A percentile compares a stretch with the other conserved stretches of the same genome.
These are phyloP conservation scores for Penicillium alfredii DNA, from an alignment of 495 filamentous ascomycete genomes.

Conservation along the genomic window DNA sequence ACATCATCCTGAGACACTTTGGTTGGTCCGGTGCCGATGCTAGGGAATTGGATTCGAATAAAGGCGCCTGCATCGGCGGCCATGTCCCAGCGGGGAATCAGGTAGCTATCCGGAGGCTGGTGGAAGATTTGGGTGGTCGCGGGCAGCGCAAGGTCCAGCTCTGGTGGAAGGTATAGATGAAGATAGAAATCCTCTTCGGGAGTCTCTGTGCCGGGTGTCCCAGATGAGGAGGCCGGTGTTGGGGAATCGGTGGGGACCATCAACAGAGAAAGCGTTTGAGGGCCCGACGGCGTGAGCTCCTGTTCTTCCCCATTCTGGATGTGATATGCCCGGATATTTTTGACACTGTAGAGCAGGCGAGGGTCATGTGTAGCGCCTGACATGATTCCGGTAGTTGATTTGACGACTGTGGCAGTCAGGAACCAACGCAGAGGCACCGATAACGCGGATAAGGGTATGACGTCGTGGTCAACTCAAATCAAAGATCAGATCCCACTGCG, in stretches of 20 bases:
- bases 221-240: constrained; percentile 55
- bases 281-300: constrained; percentile 72
- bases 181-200: constrained; percentile 93
- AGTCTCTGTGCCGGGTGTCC: constrained; percentile 17
- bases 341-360: constrained; percentile 75
- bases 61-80: constrained; percentile 83
- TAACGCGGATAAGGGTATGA: constrained; percentile 18
- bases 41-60: constrained; percentile 82
- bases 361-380: constrained; percentile 50
- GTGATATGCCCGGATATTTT: constrained; percentile 79
- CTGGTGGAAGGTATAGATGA: constrained; percentile 87
- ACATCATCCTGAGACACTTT: constrained; percentile 82
- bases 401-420: too few species aligned
- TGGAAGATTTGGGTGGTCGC: constrained; percentile 95
- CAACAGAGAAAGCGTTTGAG: constrained; percentile 81
- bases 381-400: constrained; percentile 8
- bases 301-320: constrained; percentile 82
- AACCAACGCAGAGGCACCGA: too few species aligned
- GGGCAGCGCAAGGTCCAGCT: constrained; percentile 82
- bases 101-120: constrained; percentile 79
- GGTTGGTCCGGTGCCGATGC: constrained; percentile 54
- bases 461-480: constrained; percentile 9
- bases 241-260: constrained; percentile 86
- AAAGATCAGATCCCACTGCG: too few species aligned
- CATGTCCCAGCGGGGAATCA: constrained; percentile 89